Conservation (phyloP, 176 grass and related monocot genomes). For the Oryza coarctata region DNA sequence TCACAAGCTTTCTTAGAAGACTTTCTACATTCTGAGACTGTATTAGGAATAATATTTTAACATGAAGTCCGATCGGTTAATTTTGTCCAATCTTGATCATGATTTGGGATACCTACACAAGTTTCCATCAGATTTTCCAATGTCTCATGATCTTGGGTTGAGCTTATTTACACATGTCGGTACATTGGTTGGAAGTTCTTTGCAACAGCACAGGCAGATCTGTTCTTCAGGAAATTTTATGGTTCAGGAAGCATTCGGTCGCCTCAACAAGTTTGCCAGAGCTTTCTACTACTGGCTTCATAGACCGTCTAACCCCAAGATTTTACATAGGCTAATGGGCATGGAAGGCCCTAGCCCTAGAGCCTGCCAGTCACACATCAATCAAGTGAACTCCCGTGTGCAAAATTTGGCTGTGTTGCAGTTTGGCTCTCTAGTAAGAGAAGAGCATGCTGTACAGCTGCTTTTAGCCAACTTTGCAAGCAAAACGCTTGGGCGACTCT, state of each 20-base stretch:
- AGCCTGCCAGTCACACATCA: slow-evolving; percentile 46
- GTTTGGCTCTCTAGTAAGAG: slow-evolving; percentile 44
- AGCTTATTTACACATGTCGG: slow-evolving; percentile 55
- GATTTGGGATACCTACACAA: slow-evolving; percentile 43
- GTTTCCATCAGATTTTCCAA: slow-evolving; percentile 55
- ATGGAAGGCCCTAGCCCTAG: slow-evolving; percentile 26
- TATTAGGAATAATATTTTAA: slow-evolving; percentile 14
- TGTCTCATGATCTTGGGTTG: slow-evolving; percentile 61
- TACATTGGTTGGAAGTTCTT: slow-evolving; percentile 57
- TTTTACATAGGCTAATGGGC: slow-evolving; percentile 41
- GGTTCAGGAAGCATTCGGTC: slow-evolving; percentile 58
- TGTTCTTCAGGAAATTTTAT: slow-evolving; percentile 57
- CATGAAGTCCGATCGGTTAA: slow-evolving; percentile 57
- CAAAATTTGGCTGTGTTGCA: slow-evolving; percentile 60
- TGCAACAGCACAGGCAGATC: slow-evolving; percentile 52
- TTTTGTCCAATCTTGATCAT: slow-evolving; percentile 57
- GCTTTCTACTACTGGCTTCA: slow-evolving; percentile 63
- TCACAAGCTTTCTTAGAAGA: slow-evolving; percentile 27
- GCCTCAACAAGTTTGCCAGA: slow-evolving; percentile 73
- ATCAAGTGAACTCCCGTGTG: slow-evolving; percentile 44
- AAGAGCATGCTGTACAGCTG: slow-evolving; percentile 52
- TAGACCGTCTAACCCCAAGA: slow-evolving; percentile 53
- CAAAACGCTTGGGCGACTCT: slow-evolving; percentile 49
- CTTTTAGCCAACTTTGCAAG: slow-evolving; percentile 62
- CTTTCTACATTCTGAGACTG: slow-evolving; percentile 9